Evolutionary conservation across 1,284 basidiomycete species (phyloP), one percentile per base, ranked within the genome.

Genomic region (Fereydounia khargensis): DNA sequence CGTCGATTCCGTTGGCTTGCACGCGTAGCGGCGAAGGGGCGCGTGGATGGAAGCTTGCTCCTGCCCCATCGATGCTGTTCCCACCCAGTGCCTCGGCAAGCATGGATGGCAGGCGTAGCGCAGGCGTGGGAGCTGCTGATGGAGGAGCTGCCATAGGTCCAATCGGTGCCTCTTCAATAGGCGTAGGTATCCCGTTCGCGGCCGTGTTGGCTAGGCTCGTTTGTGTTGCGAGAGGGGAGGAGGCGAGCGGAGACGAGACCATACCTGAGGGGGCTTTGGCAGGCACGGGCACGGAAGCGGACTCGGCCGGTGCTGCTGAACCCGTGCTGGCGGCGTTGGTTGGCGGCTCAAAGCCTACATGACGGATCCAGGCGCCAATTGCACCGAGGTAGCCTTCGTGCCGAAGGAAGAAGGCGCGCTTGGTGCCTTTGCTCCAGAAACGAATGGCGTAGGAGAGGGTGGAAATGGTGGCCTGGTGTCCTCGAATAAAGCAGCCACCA

Each of bases 361-460:
- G 69, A 40, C 61, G 62, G 42, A 75, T 67, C 73, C 73, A 75
- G 7, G 70, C 70, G n/a, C 75, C 73, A 19, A 77, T 68, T 3
- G 73, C 91, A 78, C 79, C 95, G 83, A 98, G 79, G 80, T 97
- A 99, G 3, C 95, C 95, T 80, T 99, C 95, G 73, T 99, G 95
- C 54, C 95, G 84, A 46, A 98, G 81, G 81, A 98, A 99, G 66
- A 95, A 82, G 33, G 95, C 95, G 25, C 90, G 85, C 78, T 97
- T 98, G 21, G 87, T 92, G 1, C 95, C 95, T 78, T 95, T 94
- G 73, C 90, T 94, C 95, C 95, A 99, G 81, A 98, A 99, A 27
- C 95, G 87, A 77, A 99, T 98, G 35, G 95, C 95, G 78, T 99
- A 99, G 19, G 91, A 96, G 30, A 98, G 82, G 11, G 95, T 98